Conservation (phyloP, 2,329 filamentous ascomycete species). For the Raffaelea ambrosiae region DNA sequence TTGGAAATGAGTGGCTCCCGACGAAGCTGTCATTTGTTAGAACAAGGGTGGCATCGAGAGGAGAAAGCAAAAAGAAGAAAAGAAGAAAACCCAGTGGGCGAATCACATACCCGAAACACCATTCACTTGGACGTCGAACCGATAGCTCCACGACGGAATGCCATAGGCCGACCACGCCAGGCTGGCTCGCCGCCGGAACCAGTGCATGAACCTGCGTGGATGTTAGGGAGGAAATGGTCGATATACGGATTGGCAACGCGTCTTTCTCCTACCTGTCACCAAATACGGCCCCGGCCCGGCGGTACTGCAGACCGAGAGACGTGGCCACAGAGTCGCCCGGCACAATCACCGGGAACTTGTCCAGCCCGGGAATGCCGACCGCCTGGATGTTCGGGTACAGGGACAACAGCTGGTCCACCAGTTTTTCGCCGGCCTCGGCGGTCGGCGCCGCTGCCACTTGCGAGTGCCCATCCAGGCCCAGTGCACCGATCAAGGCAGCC, state of each 20-base stretch:
- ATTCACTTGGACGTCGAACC: conserved; percentile 32
- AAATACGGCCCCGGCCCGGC: conserved; percentile 5
- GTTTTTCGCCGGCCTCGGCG: conserved; percentile 13
- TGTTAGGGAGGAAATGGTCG: too few species aligned
- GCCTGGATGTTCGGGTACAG: conserved; percentile 42
- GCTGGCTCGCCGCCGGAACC: conserved; percentile 16
- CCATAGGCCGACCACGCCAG: conserved; percentile 7
- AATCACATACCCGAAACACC: conserved; percentile 13
- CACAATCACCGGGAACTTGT: conserved; percentile 29
- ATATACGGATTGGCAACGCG: too few species aligned
- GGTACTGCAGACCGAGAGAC: conserved; percentile 4
- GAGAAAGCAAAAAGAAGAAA: too few species aligned
- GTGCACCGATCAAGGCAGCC: conserved; percentile 6
- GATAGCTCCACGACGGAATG: conserved; percentile 26
- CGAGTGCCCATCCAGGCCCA: conserved; percentile 9
- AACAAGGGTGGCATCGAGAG: too few species aligned
- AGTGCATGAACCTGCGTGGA: background rate
- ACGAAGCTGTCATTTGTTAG: background rate
- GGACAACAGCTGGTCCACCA: conserved; percentile 25
- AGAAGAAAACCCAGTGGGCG: background rate
- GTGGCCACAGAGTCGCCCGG: conserved; percentile 19
- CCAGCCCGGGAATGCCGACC: conserved; percentile 34
- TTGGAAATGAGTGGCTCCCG: conserved; percentile 26
- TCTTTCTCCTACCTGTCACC: conserved; percentile 5
- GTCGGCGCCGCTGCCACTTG: conserved; percentile 1